Percentiles rank a stretch among this genome's conserved stretches.
phyloP scores from a whole-genome alignment of 1,284 basidiomycete species.

The Cutaneotrichosporon mucoides region DNA sequence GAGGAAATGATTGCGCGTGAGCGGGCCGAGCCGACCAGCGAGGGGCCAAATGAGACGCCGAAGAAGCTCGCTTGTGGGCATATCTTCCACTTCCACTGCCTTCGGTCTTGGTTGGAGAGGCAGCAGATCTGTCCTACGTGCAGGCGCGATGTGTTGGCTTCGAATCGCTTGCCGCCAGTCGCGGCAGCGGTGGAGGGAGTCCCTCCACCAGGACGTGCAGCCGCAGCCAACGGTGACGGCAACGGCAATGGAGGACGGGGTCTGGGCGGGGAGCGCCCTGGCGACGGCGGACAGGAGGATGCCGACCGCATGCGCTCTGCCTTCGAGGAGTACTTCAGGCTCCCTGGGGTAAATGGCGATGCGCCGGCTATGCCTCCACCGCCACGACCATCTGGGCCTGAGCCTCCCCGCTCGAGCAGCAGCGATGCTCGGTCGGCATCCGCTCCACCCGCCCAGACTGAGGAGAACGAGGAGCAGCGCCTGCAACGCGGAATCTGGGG shows the following conservation, averaged over 20 bases:
- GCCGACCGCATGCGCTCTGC: slow-evolving; percentile 23
- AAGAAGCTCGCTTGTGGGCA: slow-evolving; percentile 96
- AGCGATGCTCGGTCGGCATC: not conserved
- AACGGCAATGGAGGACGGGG: too few relatives aligned
- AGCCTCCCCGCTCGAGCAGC: not conserved
- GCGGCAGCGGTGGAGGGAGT: too few relatives aligned
- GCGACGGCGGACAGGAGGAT: slow-evolving; percentile 1
- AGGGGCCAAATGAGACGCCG: slow-evolving; percentile 88
- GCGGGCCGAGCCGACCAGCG: slow-evolving; percentile 33
- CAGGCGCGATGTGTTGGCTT: slow-evolving; percentile 79
- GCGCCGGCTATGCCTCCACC: slow-evolving; percentile 11
- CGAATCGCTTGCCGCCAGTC: not conserved
- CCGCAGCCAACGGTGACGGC: too few relatives aligned
- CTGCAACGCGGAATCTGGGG: slow-evolving; percentile 44
- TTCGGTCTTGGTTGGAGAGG: slow-evolving; percentile 94
- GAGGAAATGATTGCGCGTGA: slow-evolving; percentile 77
- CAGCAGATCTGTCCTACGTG: slow-evolving; percentile 92
- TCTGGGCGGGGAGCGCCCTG: not conserved
- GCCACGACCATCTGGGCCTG: too few relatives aligned
- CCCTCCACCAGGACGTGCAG: too few relatives aligned
- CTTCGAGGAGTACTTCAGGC: slow-evolving; percentile 39
- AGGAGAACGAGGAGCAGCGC: slow-evolving; percentile 19
- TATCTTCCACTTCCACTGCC: slow-evolving; percentile 96
- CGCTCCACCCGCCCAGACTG: slow-evolving; percentile 2
- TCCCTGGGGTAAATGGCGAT: slow-evolving; percentile 23